Evolutionary conservation across 768 basidiomycete species (phyloP), one percentile per base, ranked within the genome.

Genomic region (Cyclocybe cylindracea): DNA sequence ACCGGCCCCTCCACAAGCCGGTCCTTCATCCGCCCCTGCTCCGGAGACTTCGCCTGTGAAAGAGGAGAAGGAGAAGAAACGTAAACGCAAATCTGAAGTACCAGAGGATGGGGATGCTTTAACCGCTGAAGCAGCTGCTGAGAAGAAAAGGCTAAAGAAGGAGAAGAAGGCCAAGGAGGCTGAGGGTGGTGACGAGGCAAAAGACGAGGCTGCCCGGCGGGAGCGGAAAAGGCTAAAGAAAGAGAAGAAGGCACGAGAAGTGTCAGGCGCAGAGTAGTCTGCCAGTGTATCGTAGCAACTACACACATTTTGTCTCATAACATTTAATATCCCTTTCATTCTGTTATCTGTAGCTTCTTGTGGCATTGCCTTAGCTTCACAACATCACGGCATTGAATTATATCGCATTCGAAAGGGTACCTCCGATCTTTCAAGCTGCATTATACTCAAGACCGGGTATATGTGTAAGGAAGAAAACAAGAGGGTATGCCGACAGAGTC

Each of bases 51-150:
- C 40, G 72, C 73, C 49, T 7, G 53, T 59, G 37, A 57, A 59
- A 36, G 58, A 63, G 62, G 77, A 82, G 24, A 86, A 85, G 65
- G 89, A 92, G 65, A 90, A 91, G 73, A 95, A 96, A 66, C 83
- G 91, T 47, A 93, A 92, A 68, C 83, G 89, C 43, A 89, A 89
- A 64, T 86, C 85, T 1, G 87, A 85, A 55, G 77, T 64, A 7
- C 67, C 70, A 0, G 82, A 74, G 36, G 59, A 52, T 16, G 75
- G 65, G 13, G 73, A 69, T 69, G 75, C 18, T 69, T 79, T 10
- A 24, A 24, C 24, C 24, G 5, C 24, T 24, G 24, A 24, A 24
- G 24, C 24, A 24, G 24, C 24, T 24, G 24, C 5, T 24, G 24
- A 24, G 72, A 77, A 65, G 69, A 64, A 0, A 65, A 65, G 18